Conservation (phyloP, 495 filamentous ascomycete genomes). For the Lepraria neglecta region DNA sequence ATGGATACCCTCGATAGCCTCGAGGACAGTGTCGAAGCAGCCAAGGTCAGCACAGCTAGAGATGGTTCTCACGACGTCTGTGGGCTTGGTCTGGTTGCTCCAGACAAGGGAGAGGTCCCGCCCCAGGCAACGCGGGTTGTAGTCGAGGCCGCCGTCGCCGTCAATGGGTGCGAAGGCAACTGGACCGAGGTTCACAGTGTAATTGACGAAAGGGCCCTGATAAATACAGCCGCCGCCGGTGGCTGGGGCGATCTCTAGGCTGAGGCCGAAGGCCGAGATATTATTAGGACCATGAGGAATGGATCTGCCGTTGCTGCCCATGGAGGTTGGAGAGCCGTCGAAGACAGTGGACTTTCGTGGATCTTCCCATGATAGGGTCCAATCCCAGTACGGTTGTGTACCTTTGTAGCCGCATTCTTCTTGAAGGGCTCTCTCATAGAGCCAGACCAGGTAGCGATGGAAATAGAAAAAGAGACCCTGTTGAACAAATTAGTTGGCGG, state of each 20-base stretch:
- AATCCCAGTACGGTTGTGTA: slow-evolving; percentile 51
- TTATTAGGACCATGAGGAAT: slow-evolving; percentile 24
- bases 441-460: slow-evolving; percentile 58
- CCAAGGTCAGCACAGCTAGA: slow-evolving; percentile 34
- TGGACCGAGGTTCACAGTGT: background rate
- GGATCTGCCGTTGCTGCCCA: slow-evolving; percentile 45
- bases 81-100: slow-evolving; percentile 45
- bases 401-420: slow-evolving; percentile 64
- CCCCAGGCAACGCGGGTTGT: background rate
- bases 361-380: slow-evolving; percentile 37
- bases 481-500: slow-evolving; percentile 33
- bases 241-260: background rate
- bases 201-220: background rate
- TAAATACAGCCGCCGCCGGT: slow-evolving; percentile 5
- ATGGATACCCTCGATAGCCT: slow-evolving; percentile 55
- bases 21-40: slow-evolving; percentile 47
- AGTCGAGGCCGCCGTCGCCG: slow-evolving; percentile 9
- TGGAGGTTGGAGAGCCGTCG: slow-evolving; percentile 40
- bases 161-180: slow-evolving; percentile 27
- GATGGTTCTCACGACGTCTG: slow-evolving; percentile 43
- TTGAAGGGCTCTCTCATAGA: slow-evolving; percentile 57
- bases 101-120: slow-evolving; percentile 36
- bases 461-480: slow-evolving; percentile 52
- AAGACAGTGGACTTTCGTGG: slow-evolving; percentile 37
- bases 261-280: background rate